Evolutionary conservation across 305 asterid genomes (phyloP).

Genomic region (Plantago coronopus): DNA sequence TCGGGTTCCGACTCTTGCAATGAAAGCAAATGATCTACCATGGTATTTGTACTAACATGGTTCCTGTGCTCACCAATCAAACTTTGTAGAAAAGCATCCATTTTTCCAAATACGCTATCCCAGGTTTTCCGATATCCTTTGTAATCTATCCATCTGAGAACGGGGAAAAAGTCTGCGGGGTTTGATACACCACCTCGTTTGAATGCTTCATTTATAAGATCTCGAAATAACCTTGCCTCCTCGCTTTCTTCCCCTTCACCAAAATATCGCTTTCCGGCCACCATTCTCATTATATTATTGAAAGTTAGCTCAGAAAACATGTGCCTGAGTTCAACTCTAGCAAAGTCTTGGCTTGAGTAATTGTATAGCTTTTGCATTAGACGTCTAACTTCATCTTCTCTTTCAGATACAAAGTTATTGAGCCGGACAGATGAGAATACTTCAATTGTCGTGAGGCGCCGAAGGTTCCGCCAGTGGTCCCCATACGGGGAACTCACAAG

Average conservation of each 20-base stretch:
- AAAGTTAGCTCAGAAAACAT: slow-evolving; percentile 25
- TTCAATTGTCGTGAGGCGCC: slow-evolving; percentile 34
- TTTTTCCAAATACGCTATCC: slow-evolving; percentile 5
- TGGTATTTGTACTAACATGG: slow-evolving; percentile 23
- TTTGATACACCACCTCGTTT: slow-evolving; percentile 23
- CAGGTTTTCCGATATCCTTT: slow-evolving; percentile 29
- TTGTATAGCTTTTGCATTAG: slow-evolving; percentile 20
- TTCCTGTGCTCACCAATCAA: slow-evolving; percentile 36
- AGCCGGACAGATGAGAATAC: slow-evolving; percentile 12
- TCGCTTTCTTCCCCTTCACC: slow-evolving; percentile 15
- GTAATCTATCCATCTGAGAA: slow-evolving; percentile 33
- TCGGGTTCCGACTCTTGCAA: slow-evolving; percentile 35
- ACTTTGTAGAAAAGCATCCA: slow-evolving; percentile 25
- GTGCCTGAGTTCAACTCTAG: slow-evolving; percentile 14
- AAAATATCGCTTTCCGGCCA: slow-evolving; percentile 33
- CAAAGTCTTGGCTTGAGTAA: background rate
- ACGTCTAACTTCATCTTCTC: slow-evolving; percentile 34
- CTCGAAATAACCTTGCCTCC: background rate
- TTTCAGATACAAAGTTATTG: background rate
- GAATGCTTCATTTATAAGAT: slow-evolving; percentile 24
- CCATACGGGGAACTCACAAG: slow-evolving; percentile 36
- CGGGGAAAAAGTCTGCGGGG: slow-evolving; percentile 38
- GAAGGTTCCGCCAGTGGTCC: slow-evolving; percentile 55
- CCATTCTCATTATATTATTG: slow-evolving; percentile 33
- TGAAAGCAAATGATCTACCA: slow-evolving; percentile 33